Conservation (phyloP, 2,329 filamentous ascomycete genomes). For the Colletotrichum trifolii region DNA sequence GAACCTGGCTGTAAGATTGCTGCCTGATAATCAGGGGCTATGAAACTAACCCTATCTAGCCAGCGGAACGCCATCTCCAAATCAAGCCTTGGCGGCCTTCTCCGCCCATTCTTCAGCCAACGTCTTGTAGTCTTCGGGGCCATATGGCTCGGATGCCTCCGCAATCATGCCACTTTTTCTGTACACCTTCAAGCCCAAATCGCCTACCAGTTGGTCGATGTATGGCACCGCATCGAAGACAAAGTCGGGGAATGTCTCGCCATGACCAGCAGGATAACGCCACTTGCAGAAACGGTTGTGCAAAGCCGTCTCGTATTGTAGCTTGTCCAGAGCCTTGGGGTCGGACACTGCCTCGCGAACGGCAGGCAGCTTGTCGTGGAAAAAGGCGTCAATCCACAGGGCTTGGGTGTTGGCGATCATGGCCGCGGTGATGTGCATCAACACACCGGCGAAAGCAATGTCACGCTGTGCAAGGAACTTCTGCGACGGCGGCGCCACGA, state of each 20-base stretch:
- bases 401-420: constrained; percentile 51
- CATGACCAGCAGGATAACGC: constrained; percentile 75
- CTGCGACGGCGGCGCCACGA: constrained; percentile 42
- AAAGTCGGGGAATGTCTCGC: constrained; percentile 72
- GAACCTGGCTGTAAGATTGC: constrained; percentile 4
- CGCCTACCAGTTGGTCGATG: constrained; percentile 73
- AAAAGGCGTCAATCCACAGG: constrained; percentile 53
- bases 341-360: constrained; percentile 38
- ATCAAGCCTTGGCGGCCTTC: constrained; percentile 10
- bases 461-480: constrained; percentile 37
- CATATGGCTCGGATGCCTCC: constrained; percentile 68
- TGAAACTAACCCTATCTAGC: background rate
- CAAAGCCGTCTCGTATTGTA: constrained; percentile 68
- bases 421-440: constrained; percentile 45
- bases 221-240: constrained; percentile 83
- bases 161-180: constrained; percentile 64
- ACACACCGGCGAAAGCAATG: constrained; percentile 47
- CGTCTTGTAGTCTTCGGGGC: constrained; percentile 66
- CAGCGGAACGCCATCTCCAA: background rate
- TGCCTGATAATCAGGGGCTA: constrained; percentile 7
- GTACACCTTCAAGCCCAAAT: constrained; percentile 69
- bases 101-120: constrained; percentile 63
- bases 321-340: constrained; percentile 49
- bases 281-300: constrained; percentile 76
- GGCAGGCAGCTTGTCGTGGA: constrained; percentile 55